Evolutionary conservation across 1,139 yeast species (phyloP), one percentile per base, ranked within the genome.

Genomic region (Kodamaea anthophila): DNA sequence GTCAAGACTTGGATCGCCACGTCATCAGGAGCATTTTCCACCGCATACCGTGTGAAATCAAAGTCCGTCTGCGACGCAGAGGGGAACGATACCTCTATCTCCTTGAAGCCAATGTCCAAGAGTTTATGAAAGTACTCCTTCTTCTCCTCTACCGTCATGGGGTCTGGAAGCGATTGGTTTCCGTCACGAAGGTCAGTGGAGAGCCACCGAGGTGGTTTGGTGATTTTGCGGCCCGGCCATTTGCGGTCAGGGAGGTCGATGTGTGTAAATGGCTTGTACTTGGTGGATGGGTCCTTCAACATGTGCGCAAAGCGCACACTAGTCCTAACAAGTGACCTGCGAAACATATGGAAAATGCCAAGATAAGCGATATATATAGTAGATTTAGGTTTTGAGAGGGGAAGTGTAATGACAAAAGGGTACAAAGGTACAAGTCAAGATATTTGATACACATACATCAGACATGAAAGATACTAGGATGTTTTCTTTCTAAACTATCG

Each of bases 131-230:
- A 66, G 39, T 64, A 65, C 29, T 60, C 58, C 40, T 63, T 65
- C 49, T 66, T 66, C 37, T 66, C 70, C 8, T 53, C 53, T 13
- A 65, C 53, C 2, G 70, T 56, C 73, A 66, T 66, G 9, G 73
- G 73, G 41, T 66, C 73, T 10, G 73, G 73, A 33, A 66, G 58
- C 9, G 72, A 55, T 42, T 66, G 73, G 43, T 66, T 66, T 12
- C 73, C 73, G 37, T 66, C 73, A 49, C 73, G 58, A 31, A 66
- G 61, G 45, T 66, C 73, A 11, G 72, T 66, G 21, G 70, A 61
- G 30, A 66, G 57, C 73, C 73, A 66, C 39, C 73, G 54, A 18
- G 73, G 73, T 7, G 71, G 65, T 33, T 58, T 60, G 32, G 58
- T 47, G 35, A 66, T 52, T 15, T 49, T 40, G 28, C 58, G 60